Conservation (phyloP, 2,329 filamentous ascomycete species). For the Apiospora hydei region DNA sequence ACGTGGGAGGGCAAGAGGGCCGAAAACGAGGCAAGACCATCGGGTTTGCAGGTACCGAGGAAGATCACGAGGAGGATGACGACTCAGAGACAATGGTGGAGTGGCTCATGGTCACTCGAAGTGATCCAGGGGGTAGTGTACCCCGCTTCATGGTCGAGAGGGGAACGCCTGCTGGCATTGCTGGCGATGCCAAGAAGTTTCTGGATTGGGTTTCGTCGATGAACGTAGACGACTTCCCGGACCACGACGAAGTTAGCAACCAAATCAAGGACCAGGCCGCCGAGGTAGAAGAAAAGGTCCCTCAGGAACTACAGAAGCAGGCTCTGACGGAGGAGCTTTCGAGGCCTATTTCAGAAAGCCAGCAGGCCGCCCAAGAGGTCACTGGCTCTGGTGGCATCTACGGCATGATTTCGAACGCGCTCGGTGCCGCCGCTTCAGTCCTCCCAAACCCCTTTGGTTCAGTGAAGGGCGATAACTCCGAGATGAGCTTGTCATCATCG, state of each 20-base stretch:
- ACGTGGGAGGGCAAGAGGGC: constrained; percentile 42
- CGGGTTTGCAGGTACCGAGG: constrained; percentile 39
- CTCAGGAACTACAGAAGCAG: constrained; percentile 33
- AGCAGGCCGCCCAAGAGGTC: constrained; percentile 30
- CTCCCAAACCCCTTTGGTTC: constrained; percentile 45
- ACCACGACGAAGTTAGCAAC: constrained; percentile 33
- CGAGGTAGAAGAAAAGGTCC: constrained; percentile 41
- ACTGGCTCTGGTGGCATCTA: constrained; percentile 57
- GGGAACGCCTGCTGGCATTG: constrained; percentile 82
- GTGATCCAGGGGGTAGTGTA: constrained; percentile 87
- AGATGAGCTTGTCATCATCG: constrained; percentile 40
- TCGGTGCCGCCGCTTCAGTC: constrained; percentile 57
- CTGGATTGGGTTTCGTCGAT: constrained; percentile 71
- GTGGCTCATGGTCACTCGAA: constrained; percentile 92
- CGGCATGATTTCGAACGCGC: constrained; percentile 61
- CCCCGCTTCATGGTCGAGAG: constrained; percentile 92
- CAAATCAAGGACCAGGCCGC: constrained; percentile 35
- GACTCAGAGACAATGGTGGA: constrained; percentile 65
- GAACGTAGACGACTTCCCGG: constrained; percentile 44
- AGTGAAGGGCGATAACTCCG: constrained; percentile 40
- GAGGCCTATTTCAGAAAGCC: neutral
- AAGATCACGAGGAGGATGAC: constrained; percentile 36
- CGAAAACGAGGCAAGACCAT: constrained; percentile 41
- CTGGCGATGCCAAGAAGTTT: constrained; percentile 81
- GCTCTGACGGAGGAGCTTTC: constrained; percentile 21